Evolutionary conservation across 2,329 filamentous ascomycete genomes (phyloP).

Genomic region (Penicillium sp.): DNA sequence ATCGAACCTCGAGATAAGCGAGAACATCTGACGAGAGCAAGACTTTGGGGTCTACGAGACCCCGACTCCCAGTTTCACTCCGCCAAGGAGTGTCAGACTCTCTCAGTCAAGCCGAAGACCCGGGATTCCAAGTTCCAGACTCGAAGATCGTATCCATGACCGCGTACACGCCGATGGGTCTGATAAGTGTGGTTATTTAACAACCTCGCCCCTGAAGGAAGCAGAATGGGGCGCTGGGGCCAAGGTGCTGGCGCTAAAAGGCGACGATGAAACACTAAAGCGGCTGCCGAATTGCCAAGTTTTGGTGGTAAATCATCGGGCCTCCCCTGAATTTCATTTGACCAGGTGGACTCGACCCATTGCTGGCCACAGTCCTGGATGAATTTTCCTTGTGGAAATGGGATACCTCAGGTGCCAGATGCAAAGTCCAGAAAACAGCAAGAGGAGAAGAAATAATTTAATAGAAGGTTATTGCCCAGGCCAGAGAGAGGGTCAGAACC

Average conservation of each 20-base stretch:
- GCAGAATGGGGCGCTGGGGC: slow-evolving; percentile 11
- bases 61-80: background rate
- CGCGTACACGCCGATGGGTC: background rate
- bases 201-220: background rate
- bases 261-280: slow-evolving; percentile 27
- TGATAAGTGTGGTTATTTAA: background rate
- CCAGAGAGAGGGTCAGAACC: background rate
- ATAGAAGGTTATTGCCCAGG: background rate
- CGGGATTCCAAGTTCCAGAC: background rate
- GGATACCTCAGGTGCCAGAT: background rate
- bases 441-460: background rate
- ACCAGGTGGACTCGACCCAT: background rate
- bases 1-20: background rate
- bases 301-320: slow-evolving; percentile 24
- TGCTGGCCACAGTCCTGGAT: background rate
- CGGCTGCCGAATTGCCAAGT: slow-evolving; percentile 24
- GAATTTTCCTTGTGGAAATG: slow-evolving; percentile 4
- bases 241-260: background rate
- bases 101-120: background rate
- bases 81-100: background rate
- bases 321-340: background rate
- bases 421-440: background rate
- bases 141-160: background rate
- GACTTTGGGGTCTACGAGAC: background rate
- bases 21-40: background rate